phyloP scores from a whole-genome alignment of 2,329 filamentous ascomycete species.

The Rhynchosporium graminicola region DNA sequence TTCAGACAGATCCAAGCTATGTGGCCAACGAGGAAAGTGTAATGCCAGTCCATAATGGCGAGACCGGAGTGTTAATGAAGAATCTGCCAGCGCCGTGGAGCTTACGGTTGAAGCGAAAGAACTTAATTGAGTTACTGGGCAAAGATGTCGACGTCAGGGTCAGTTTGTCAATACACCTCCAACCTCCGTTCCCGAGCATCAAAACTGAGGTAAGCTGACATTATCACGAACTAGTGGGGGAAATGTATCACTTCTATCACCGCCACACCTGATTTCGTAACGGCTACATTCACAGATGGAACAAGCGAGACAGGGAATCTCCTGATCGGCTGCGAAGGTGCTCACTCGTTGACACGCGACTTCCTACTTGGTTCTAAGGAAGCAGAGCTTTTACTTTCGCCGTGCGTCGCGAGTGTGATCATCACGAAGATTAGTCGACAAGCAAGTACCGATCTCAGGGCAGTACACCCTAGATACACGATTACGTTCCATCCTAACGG shows the following conservation, averaged over 20 bases:
- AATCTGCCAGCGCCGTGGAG: constrained; percentile 36
- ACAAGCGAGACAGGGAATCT: constrained; percentile 54
- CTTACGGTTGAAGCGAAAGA: constrained; percentile 36
- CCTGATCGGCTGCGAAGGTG: constrained; percentile 89
- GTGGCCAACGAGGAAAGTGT: constrained; percentile 30
- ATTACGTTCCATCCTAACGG: constrained; percentile 50
- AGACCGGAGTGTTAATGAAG: constrained; percentile 36
- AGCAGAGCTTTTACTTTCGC: constrained; percentile 37
- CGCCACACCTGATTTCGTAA: constrained; percentile 7
- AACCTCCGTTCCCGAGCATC: neutral
- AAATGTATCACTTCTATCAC: constrained; percentile 31
- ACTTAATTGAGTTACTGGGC: constrained; percentile 37
- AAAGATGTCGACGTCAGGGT: constrained; percentile 39
- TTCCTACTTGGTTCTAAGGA: constrained; percentile 66
- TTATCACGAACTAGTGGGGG: constrained; percentile 27
- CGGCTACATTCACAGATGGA: constrained; percentile 42
- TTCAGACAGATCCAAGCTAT: constrained; percentile 36
- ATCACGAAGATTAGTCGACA: constrained; percentile 46
- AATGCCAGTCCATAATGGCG: constrained; percentile 35
- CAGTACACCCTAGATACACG: constrained; percentile 50
- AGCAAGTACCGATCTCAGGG: constrained; percentile 55
- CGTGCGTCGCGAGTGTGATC: constrained; percentile 43
- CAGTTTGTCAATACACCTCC: neutral
- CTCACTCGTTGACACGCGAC: constrained; percentile 84
- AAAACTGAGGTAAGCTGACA: neutral